Evolutionary conservation across 805 yeast genomes (phyloP).

Genomic region (Wickerhamiella siamensis): DNA sequence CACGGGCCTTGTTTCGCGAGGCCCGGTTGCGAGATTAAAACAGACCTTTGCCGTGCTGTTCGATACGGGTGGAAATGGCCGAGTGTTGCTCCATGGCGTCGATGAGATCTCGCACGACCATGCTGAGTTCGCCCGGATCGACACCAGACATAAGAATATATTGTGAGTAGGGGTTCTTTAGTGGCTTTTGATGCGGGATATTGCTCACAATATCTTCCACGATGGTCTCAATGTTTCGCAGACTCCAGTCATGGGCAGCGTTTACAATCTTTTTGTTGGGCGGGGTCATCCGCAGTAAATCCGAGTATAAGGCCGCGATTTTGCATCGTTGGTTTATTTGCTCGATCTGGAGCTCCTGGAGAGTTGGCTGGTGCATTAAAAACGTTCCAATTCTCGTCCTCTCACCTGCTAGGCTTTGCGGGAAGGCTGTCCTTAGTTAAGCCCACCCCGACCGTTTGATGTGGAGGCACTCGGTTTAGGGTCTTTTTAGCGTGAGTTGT

Average conservation of each 20-base stretch:
- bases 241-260: constrained; percentile 25
- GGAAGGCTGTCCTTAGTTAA: too few species aligned
- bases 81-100: constrained; percentile 20
- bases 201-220: constrained; percentile 21
- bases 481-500: too few species aligned
- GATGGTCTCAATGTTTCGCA: constrained; percentile 21
- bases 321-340: constrained; percentile 25
- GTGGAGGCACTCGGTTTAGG: too few species aligned
- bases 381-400: too few species aligned
- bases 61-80: constrained; percentile 18
- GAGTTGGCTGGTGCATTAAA: constrained; percentile 6
- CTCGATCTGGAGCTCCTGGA: constrained; percentile 16
- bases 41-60: constrained; percentile 24
- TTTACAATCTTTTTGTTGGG: constrained; percentile 19
- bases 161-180: constrained; percentile 19
- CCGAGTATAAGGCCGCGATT: constrained; percentile 20
- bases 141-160: constrained; percentile 17
- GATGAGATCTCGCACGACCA: constrained; percentile 16
- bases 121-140: constrained; percentile 14
- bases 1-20: too few species aligned
- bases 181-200: constrained; percentile 16
- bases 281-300: constrained; percentile 20
- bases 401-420: too few species aligned
- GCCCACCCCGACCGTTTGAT: too few species aligned
- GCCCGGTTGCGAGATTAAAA: too few species aligned